Evolutionary conservation across 371 early-diverging fungal species (phyloP), one percentile per base, ranked within the genome.

Genomic region (Sanchytrium tribonematis): DNA sequence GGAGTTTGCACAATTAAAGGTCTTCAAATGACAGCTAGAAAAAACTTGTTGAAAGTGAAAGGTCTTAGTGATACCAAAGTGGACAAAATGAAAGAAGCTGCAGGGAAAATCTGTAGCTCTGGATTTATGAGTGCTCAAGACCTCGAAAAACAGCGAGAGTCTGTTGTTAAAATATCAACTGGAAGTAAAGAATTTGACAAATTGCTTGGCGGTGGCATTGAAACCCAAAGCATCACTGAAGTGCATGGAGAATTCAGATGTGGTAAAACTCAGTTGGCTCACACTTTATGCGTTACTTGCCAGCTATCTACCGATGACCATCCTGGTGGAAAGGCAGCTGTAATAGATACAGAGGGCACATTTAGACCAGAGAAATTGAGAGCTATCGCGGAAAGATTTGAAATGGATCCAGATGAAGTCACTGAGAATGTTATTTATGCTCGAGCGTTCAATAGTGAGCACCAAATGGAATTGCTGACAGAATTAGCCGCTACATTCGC

Each of bases 191-290:
- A 75, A 29, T 68, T 75, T n/a, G 76, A 75, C 65, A 69, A 29
- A n/a, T 28, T 74, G 31, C 31, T 75, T 29, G 78, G 78, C 30
- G 89, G 70, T 28, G 93, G 93, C 0, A 80, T 93, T 30, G 88
- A 92, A 74, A 83, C 86, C 1, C 88, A 88, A 86, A 83, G 87
- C 12, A 88, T 93, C 69, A 93, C 94, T 1, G 89, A 89, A 74
- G 79, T 78, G 0, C 87, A 87, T 80, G 88, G 89, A 31, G 73
- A 75, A 67, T 75, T 75, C 73, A 78, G 89, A 69, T 87, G 87
- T 1, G 89, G 89, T 0, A 89, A 89, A 73, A 89, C 89, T 0
- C 89, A 89, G 72, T 72, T 89, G 28, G 83, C 80, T 22, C 87
- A 85, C 70, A 89, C 89, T 0, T 72, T 89, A 2, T 86, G 88